Base-by-base conservation (phyloP, 192 early-diverging fungal genomes). In the Cetraspora pellucida region DNA sequence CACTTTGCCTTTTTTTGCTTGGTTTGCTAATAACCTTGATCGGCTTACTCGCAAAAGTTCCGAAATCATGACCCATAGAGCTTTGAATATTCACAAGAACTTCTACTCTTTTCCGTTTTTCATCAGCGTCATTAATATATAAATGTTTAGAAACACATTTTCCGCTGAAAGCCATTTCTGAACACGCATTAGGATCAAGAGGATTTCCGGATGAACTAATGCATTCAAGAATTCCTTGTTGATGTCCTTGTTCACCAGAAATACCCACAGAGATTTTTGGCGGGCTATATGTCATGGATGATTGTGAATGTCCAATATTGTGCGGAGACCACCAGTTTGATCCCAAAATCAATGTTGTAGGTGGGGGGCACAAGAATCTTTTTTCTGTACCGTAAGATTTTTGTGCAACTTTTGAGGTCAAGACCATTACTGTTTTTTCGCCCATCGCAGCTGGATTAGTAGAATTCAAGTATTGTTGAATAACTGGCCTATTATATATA, bases 361-460 rank as follows among this genome's bases (percentile, higher is more conserved):
- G 93, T 28, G 92, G 93, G 23, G 94, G 94, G 61, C 93, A 94
- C 28, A 96, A 77, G 77, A 96, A 96, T 73, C 88, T 87, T 82
- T 96, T 96, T 79, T 97, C 96, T 45, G 90, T 92, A 30, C 95
- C 96, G 77, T 97, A 97, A 3, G 91, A 93, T 74, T 97, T 97
- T 85, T 97, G 96, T 7, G 91, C 95, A 4, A 96, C 95, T 66
- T 93, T 95, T 23, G 92, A 90, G 43, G 93, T 93, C 61, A 94
- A 81, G 21, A 97, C 88, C 72, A 96, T 80, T 11, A 95, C 88
- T 74, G 89, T 89, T 59, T 82, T 89, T 85, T 88, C 87, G 19
- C 86, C 87, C 16, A 83, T 76, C 13, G 72, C 68, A 11, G 70
- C 74, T 8, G 87, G 84, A 10, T 86, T 85, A 58, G 78, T 72